Conservation (phyloP, 306 rosid species). For the Cicer arietinum region DNA sequence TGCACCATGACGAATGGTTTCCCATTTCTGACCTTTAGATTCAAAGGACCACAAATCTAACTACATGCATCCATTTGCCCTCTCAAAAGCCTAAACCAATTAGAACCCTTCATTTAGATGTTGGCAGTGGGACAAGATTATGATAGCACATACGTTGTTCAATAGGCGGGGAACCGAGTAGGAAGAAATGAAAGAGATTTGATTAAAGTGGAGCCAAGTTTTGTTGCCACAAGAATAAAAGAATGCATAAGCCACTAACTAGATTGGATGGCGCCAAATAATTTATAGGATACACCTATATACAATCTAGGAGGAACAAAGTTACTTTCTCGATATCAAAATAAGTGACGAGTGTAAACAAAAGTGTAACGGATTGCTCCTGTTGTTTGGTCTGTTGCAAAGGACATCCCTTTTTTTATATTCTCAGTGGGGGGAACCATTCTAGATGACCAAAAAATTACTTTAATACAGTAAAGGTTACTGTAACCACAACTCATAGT, state of each 20-base stretch:
- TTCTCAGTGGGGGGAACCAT: too few species aligned
- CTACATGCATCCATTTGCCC: slow-evolving; percentile 35
- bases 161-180: slow-evolving; percentile 28
- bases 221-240: slow-evolving; percentile 31
- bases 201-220: slow-evolving; percentile 39
- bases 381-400: slow-evolving; percentile 27
- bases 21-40: slow-evolving; percentile 39
- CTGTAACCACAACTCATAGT: too few species aligned
- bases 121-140: slow-evolving; percentile 49
- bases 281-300: slow-evolving; percentile 20
- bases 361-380: neutral
- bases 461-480: too few species aligned
- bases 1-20: slow-evolving; percentile 40
- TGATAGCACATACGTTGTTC: slow-evolving; percentile 36
- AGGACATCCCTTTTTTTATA: slow-evolving; percentile 15
- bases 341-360: slow-evolving; percentile 1
- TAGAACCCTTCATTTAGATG: slow-evolving; percentile 35
- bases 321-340: slow-evolving; percentile 7
- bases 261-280: slow-evolving; percentile 33
- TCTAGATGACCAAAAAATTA: too few species aligned
- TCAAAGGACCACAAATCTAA: slow-evolving; percentile 36
- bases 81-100: slow-evolving; percentile 41
- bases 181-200: slow-evolving; percentile 36
- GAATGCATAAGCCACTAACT: slow-evolving; percentile 23
- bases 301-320: slow-evolving; percentile 32